These are phyloP conservation scores for Penicillium egyptiacum DNA, from an alignment of 495 filamentous ascomycete species.

Conservation along the genomic window DNA sequence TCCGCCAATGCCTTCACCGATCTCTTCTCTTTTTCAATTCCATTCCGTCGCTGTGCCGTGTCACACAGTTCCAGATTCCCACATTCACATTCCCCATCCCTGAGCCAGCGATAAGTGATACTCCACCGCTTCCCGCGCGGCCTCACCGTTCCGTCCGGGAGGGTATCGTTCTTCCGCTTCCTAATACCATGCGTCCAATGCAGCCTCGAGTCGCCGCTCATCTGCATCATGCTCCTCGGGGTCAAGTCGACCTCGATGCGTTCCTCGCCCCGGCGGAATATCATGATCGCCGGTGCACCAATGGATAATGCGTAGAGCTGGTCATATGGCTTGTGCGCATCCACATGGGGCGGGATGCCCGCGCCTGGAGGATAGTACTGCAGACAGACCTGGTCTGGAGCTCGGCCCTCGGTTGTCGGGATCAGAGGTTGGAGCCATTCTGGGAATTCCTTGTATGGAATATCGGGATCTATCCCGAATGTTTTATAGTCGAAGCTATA, in stretches of 20 bases:
- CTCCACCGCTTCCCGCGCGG: constrained; percentile 38
- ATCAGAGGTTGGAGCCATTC: constrained; percentile 41
- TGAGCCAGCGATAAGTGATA: constrained; percentile 43
- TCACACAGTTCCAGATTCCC: constrained; percentile 41
- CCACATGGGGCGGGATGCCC: constrained; percentile 45
- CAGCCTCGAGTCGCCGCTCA: constrained; percentile 37
- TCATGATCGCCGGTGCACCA: constrained; percentile 40
- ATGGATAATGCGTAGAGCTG: constrained; percentile 44
- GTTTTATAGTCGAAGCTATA: constrained; percentile 48
- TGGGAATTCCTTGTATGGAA: constrained; percentile 43
- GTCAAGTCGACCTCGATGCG: constrained; percentile 36
- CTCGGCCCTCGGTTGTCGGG: constrained; percentile 35
- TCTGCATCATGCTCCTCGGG: constrained; percentile 42
- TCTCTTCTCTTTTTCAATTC: constrained; percentile 42
- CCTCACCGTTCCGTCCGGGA: constrained; percentile 35
- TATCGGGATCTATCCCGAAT: constrained; percentile 40
- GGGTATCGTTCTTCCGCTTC: constrained; percentile 41
- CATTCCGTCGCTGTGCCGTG: constrained; percentile 36
- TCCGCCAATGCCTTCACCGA: constrained; percentile 28
- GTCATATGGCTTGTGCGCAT: constrained; percentile 40
- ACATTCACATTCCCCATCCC: constrained; percentile 42
- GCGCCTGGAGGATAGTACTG: constrained; percentile 44
- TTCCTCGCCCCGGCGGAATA: constrained; percentile 33
- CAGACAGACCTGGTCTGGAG: constrained; percentile 45
- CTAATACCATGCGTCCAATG: constrained; percentile 47